Conservation (phyloP, 495 filamentous ascomycete genomes). For the Aspergillus mulundensis region DNA sequence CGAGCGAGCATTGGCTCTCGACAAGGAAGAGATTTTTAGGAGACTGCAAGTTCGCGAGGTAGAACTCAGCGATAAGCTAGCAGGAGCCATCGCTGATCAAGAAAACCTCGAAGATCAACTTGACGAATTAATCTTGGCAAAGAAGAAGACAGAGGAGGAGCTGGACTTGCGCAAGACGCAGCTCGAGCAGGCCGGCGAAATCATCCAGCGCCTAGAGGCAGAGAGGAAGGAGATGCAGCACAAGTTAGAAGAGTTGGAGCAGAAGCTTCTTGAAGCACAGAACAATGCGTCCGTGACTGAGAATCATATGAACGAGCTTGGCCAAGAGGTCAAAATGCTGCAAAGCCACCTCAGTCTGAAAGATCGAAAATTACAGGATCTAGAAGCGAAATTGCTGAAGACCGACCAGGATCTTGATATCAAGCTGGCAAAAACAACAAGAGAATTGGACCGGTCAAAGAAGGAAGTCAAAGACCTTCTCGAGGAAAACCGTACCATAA, state of each 20-base stretch:
- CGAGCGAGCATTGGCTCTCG: constrained; percentile 86
- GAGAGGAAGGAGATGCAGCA: constrained; percentile 73
- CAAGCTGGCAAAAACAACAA: constrained; percentile 76
- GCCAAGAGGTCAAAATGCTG: constrained; percentile 83
- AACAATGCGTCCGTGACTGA: constrained; percentile 63
- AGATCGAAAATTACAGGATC: constrained; percentile 82
- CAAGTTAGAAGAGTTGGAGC: constrained; percentile 63
- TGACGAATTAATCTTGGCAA: constrained; percentile 82
- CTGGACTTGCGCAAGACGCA: constrained; percentile 73
- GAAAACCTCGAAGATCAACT: constrained; percentile 90
- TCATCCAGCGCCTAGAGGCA: constrained; percentile 77
- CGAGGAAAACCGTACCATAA: constrained; percentile 77
- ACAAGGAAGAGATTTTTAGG: constrained; percentile 98
- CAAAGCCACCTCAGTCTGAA: constrained; percentile 87
- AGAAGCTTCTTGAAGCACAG: constrained; percentile 62
- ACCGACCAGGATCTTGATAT: constrained; percentile 86
- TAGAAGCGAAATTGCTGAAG: constrained; percentile 79
- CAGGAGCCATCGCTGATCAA: constrained; percentile 91
- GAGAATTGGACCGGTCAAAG: constrained; percentile 69
- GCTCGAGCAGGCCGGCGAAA: constrained; percentile 83
- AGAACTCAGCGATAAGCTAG: constrained; percentile 85
- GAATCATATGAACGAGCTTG: constrained; percentile 65
- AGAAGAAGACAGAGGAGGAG: constrained; percentile 83
- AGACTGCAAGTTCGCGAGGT: constrained; percentile 84
- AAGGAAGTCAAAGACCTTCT: constrained; percentile 68